Base-by-base conservation (phyloP, 2,329 filamentous ascomycete genomes). In the Botrytis porri region DNA sequence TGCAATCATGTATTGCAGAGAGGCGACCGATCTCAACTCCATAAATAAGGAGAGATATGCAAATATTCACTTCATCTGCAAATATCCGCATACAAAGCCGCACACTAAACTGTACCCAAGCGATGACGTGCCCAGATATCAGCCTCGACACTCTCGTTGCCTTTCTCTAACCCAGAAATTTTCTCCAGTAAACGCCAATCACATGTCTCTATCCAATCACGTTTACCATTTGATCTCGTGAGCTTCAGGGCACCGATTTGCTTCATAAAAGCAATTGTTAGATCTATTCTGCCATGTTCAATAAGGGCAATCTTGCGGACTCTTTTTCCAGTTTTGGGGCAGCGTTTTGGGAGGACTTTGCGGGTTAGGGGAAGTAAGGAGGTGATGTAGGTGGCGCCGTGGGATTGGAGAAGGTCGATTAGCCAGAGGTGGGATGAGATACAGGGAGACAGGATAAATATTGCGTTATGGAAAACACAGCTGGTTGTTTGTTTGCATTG, bases 131-230 rank as follows among this genome's bases (percentile, higher is more conserved):
- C 64, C 76, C 77, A 78, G 3, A 73, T 39, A 74, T 77, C 74
- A 10, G 20, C 77, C 64, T 81, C 35, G 74, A 78, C 74, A 6
- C 81, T 81, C 29, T 76, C 76, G 41, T 76, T 77, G 7, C 82
- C 78, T 61, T 81, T 80, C 71, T 87, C 85, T 61, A 81, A 73
- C 48, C 82, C 82, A 3, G 80, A 80, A 16, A 87, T 77, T 32
- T 83, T 81, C 76, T 84, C 82, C 29, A 84, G 62, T 0, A 83
- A 75, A 8, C 81, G 76, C 83, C 83, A 84, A 78, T 84, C 83
- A 65, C 79, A 83, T 0, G 81, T 79, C 32, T 80, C 76, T 0
- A 83, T 77, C 69, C 77, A 80, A 62, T 80, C 77, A 25, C 77
- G 78, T 54, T 77, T 77, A 9, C 79, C 79, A 7, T 77, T 76